Base-by-base conservation (phyloP, 73 alveolate species). In the Blepharisma japonicum region DNA sequence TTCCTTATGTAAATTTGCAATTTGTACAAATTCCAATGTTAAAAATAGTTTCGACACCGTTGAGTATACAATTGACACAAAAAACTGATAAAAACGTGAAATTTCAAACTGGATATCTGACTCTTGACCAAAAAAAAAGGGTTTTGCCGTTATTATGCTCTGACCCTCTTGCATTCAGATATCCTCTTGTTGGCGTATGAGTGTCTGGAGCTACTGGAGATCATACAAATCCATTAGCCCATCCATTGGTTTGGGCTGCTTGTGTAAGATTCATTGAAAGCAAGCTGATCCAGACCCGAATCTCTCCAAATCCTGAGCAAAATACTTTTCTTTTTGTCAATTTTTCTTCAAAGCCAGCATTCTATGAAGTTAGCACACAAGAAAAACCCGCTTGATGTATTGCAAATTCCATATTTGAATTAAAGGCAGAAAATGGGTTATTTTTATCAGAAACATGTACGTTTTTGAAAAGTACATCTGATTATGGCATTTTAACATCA, bases 171-270 rank as follows among this genome's bases (percentile, higher is more conserved):
- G 21, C 21, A 25, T 61, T 25, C 14, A 38, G n/a, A 20, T 61
- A 61, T 61, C 77, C 77, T 3, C 77, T 61, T 25, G 77, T 61
- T 1, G 77, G 77, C 3, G 50, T 61, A 0, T 61, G 77, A 27
- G 72, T 4, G 0, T 0, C 2, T 25, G 77, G 77, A 61, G 53
- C 21, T 11, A 20, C 56, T 11, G 50, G 50, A 61, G 77, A 25
- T 4, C 32, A 53, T 53, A 53, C 42, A 32, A 32, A 32, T 25
- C 66, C 56, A 39, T 14, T 70, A 39, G 20, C 27, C 3, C 80
- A 77, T 45, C 84, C 84, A 11, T 55, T 77, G 3, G 84, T 77
- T 9, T 77, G 81, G 78, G 84, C 84, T 1, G n/a, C 67, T 53
- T 53, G n/a, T 53, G 23, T 53, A 14, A 11, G 67, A 14, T 53